Base-by-base conservation (phyloP, 106 monocot species). In the Allium sativum region DNA sequence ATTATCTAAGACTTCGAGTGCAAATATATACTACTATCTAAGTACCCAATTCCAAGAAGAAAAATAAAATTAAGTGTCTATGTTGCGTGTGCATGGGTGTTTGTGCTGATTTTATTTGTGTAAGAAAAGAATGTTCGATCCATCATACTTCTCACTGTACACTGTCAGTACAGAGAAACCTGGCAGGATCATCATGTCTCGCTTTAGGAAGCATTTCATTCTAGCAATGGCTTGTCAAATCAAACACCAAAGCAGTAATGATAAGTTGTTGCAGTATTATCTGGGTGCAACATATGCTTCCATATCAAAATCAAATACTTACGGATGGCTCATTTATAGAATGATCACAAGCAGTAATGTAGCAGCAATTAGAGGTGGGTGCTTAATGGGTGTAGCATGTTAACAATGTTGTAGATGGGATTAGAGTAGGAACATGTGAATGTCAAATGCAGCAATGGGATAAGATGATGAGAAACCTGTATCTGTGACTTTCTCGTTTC, bases 131-230 rank as follows among this genome's bases (percentile, higher is more conserved):
- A 43, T 76, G 76, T 76, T 67, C 45, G 64, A 82, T 67, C 74
- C 77, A 71, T 74, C 74, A 76, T 69, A 76, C 82, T 78, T 78
- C 73, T 83, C 78, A 58, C 74, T 65, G 74, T 70, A 82, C 81
- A 82, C 73, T 77, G 50, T 66, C 81, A 82, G 77, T 77, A 22
- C 77, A 82, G 77, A 77, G 81, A 82, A 73, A 82, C 77, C 81
- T 82, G 81, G 70, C 65, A 77, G 73, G 16, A 68, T 62, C 77
- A 74, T 66, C 21, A 42, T 68, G 13, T 52, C 55, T 82, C 45
- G 70, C 20, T 82, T 8, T 74, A 74, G 90, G 90, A 91, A 86
- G 90, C 86, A 60, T 59, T 65, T 58, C 51, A 65, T 59, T 65
- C 86, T 82, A 67, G 77, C 79, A 51, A 69, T 64, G 80, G 84